Evolutionary conservation across 495 filamentous ascomycete genomes (phyloP).

Genomic region (Glutinoglossum americanum): DNA sequence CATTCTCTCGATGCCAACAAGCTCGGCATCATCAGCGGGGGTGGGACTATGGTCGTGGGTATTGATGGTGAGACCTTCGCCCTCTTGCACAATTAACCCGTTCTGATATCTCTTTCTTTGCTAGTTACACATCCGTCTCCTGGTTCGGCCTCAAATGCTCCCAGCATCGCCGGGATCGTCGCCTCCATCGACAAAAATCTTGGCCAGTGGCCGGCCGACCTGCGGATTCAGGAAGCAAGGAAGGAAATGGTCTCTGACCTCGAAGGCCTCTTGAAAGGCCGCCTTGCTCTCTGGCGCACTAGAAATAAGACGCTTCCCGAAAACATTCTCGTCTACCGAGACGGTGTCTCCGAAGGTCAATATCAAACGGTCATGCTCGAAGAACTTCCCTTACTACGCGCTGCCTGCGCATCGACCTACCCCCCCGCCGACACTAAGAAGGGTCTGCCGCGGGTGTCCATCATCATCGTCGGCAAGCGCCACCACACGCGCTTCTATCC

Average conservation of each 20-base stretch:
- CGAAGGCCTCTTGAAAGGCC: constrained; percentile 31
- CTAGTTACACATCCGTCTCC: constrained; percentile 73
- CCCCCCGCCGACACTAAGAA: constrained; percentile 19
- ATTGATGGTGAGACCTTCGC: constrained; percentile 37
- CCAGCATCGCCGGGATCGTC: constrained; percentile 48
- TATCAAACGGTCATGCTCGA: constrained; percentile 36
- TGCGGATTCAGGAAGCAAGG: constrained; percentile 31
- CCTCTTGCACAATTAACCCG: neutral
- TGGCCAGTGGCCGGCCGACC: constrained; percentile 48
- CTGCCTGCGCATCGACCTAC: constrained; percentile 30
- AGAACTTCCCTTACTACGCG: constrained; percentile 35
- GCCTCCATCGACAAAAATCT: constrained; percentile 40
- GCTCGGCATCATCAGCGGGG: constrained; percentile 33
- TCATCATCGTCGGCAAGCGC: constrained; percentile 59
- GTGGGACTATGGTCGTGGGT: constrained; percentile 69
- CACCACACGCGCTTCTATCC: constrained; percentile 83
- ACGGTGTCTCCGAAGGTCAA: constrained; percentile 79
- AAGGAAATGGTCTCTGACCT: constrained; percentile 38
- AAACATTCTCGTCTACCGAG: constrained; percentile 71
- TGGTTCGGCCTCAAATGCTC: constrained; percentile 7
- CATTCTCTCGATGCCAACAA: constrained; percentile 31
- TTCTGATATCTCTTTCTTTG: neutral
- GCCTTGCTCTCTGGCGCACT: constrained; percentile 36
- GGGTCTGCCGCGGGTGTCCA: constrained; percentile 27
- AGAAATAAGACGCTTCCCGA: constrained; percentile 35